A percentile compares a stretch with the other conserved stretches of the same genome.
Evolutionary conservation across 106 monocot species (phyloP).

Genomic region (Posidonia australis): DNA sequence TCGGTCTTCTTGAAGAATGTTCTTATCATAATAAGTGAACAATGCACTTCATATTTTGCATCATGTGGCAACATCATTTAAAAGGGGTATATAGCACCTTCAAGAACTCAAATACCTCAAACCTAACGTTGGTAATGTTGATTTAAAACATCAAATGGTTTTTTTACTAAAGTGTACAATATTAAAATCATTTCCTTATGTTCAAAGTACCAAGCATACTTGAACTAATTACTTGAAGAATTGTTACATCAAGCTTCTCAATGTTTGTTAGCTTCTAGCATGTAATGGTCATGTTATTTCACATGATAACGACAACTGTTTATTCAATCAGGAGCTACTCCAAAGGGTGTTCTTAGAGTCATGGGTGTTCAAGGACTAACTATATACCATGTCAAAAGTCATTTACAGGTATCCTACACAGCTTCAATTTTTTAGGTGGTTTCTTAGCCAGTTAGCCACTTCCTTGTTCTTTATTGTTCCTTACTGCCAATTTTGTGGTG

Average conservation of each 20-base stretch:
- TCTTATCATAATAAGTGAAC: too few relatives aligned
- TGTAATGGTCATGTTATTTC: neutral
- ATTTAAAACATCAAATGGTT: neutral
- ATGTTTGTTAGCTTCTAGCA: neutral
- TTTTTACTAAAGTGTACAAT: too few relatives aligned
- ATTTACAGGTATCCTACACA: conserved; percentile 68
- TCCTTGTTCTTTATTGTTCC: neutral
- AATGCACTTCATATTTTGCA: too few relatives aligned
- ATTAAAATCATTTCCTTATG: too few relatives aligned
- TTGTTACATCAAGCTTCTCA: too few relatives aligned
- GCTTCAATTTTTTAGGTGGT: too few relatives aligned
- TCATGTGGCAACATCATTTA: too few relatives aligned
- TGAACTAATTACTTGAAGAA: too few relatives aligned
- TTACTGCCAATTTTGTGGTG: neutral
- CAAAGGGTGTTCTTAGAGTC: conserved; percentile 81
- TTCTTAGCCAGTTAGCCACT: neutral
- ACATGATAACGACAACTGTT: neutral
- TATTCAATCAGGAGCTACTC: conserved; percentile 80
- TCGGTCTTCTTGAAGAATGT: too few relatives aligned
- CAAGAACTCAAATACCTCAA: neutral
- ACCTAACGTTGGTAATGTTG: neutral
- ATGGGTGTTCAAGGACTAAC: conserved; percentile 88
- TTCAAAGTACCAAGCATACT: too few relatives aligned
- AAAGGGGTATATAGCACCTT: neutral
- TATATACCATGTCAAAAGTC: conserved; percentile 99